Base-by-base conservation (phyloP, 75 land plant species). In the Cupressus sempervirens region DNA sequence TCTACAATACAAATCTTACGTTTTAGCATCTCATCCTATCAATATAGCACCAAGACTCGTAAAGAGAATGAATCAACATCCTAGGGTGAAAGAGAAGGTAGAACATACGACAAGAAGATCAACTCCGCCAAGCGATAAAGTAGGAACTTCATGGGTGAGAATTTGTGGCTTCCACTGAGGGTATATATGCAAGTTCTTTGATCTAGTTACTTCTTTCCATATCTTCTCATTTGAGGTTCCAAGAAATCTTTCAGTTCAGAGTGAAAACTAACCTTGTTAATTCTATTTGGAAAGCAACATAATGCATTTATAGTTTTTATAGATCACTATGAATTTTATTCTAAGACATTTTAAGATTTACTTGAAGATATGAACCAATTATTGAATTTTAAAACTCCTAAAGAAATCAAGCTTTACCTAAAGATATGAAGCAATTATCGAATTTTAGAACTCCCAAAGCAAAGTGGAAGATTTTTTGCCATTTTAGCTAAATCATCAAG, bases 161-260 rank as follows among this genome's bases (percentile, higher is more conserved):
- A 81, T 89, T 54, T 94, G 94, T 16, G 96, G 90, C 84, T 94
- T 91, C 99, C 99, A 97, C 34, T 90, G 92, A 38, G 99, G 99
- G 85, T 97, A 98, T 38, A 90, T 95, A 92, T 96, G 99, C 99
- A 98, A 98, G 68, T 98, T 96, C 58, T 94, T 70, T 84, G 96
- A 86, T 76, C 93, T 89, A 76, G 84, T 91, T 14, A 96, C 96
- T 36, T 95, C 98, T 23, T 98, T 98, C 99, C 99, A 98, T 72
- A 87, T 85, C 41, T 91, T 90, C 84, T 98, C 98, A 62, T 86
- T 96, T 48, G 99, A 97, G 29, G 99, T 98, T 62, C 99, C 99
- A 41, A 98, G 87, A 82, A 98, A 76, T 92, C 99, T 97, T 84
- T 50, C 20, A 53, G 12, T 20, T 20, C 45, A 38, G 6, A 14